phyloP scores from a whole-genome alignment of 345 rosid species.

The Arabidopsis arenosa region DNA sequence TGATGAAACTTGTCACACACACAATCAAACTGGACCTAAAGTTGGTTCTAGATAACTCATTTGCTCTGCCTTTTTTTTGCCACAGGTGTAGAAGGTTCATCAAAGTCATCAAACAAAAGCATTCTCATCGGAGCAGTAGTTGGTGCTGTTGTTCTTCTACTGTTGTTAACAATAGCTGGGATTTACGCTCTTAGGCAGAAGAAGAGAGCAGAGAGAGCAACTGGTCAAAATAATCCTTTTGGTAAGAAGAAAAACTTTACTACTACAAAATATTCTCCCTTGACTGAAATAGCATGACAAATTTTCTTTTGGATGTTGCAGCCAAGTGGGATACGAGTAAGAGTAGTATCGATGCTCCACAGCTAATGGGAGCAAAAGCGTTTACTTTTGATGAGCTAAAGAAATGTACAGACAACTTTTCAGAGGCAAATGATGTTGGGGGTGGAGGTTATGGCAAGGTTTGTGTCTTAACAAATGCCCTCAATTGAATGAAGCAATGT shows the following conservation, averaged over 20 bases:
- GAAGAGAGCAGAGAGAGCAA: constrained; percentile 72
- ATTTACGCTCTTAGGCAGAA: constrained; percentile 73
- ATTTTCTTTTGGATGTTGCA: constrained; percentile 42
- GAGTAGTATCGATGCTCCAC: constrained; percentile 67
- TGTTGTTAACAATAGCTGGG: constrained; percentile 65
- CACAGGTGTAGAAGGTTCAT: constrained; percentile 29
- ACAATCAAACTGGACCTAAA: not conserved
- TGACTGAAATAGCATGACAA: not conserved
- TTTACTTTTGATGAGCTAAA: constrained; percentile 78
- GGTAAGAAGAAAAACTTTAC: constrained; percentile 49
- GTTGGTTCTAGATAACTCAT: not conserved
- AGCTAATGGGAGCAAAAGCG: constrained; percentile 74
- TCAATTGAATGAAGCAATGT: not conserved
- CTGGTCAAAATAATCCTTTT: constrained; percentile 66
- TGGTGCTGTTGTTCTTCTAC: constrained; percentile 59
- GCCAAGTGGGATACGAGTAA: constrained; percentile 71
- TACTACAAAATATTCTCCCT: not conserved
- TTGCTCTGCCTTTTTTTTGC: not conserved
- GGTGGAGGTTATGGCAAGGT: constrained; percentile 97
- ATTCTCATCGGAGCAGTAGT: constrained; percentile 73
- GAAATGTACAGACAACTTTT: constrained; percentile 70
- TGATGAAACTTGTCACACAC: constrained; percentile 3
- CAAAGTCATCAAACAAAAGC: constrained; percentile 52
- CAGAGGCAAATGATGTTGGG: constrained; percentile 70
- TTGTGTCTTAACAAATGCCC: not conserved